phyloP scores from a whole-genome alignment of 2,329 filamentous ascomycete genomes.

The Chaetothyriales sp. region DNA sequence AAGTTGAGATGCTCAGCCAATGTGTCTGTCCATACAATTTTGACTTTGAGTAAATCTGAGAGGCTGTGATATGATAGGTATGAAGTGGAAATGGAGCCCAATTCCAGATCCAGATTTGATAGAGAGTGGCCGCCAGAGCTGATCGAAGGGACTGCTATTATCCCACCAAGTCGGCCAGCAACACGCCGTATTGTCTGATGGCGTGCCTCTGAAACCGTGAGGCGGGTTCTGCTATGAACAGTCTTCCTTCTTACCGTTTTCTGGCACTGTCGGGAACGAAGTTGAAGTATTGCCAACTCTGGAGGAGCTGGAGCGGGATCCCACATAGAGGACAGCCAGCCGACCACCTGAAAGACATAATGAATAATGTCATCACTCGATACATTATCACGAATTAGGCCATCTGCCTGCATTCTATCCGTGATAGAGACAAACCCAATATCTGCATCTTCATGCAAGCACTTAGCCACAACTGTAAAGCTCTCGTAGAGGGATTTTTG shows the following conservation, averaged over 20 bases:
- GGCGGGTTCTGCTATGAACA: too few species aligned
- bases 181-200: constrained; percentile 2
- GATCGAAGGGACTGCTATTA: constrained; percentile 1
- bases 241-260: too few species aligned
- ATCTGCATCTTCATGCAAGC: background rate
- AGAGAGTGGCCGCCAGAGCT: constrained; percentile 1
- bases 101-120: constrained; percentile 1
- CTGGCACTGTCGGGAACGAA: too few species aligned
- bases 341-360: constrained; percentile 1
- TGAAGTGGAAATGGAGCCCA: constrained; percentile 1
- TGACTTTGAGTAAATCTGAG: constrained; percentile 1
- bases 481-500: too few species aligned
- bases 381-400: too few species aligned
- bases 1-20: constrained; percentile 3
- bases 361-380: background rate
- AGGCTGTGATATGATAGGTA: constrained; percentile 4
- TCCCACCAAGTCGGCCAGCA: constrained; percentile 1
- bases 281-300: too few species aligned
- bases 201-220: background rate
- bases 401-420: too few species aligned
- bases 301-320: background rate
- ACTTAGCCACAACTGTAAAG: background rate
- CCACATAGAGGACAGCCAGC: constrained; percentile 4
- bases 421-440: too few species aligned
- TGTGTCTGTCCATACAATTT: constrained; percentile 1